Conservation (phyloP, 768 basidiomycete species). For the Suillus subluteus region DNA sequence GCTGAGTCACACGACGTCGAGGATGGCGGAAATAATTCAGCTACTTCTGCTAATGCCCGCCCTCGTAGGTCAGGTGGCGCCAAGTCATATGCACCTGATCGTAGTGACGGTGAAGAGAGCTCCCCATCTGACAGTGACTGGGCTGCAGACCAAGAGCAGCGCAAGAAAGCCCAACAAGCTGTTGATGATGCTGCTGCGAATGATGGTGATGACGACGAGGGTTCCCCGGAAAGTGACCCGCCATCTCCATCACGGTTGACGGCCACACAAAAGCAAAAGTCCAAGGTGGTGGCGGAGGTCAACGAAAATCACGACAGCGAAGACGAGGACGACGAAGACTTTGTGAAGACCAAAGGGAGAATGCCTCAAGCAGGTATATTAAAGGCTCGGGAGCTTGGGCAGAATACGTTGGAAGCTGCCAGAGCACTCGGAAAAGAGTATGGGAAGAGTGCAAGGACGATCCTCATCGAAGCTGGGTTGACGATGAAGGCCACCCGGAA, state of each 20-base stretch:
- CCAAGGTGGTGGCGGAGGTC: background rate
- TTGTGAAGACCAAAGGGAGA: conserved; percentile 3
- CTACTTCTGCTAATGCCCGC: background rate
- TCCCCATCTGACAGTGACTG: conserved; percentile 1
- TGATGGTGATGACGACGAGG: background rate
- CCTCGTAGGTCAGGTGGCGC: background rate
- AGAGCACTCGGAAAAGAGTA: background rate
- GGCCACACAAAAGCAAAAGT: conserved; percentile 4
- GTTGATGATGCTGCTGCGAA: background rate
- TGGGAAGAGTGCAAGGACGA: conserved; percentile 4
- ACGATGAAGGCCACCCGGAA: background rate
- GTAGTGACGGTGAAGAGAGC: background rate
- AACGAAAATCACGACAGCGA: background rate
- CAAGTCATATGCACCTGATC: background rate
- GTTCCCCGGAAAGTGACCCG: background rate
- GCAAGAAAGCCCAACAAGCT: background rate
- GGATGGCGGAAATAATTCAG: background rate
- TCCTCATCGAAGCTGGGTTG: conserved; percentile 6
- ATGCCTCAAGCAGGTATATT: background rate
- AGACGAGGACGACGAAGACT: background rate
- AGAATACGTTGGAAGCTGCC: background rate
- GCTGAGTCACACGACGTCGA: background rate
- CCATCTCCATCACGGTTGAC: background rate
- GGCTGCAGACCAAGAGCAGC: background rate
- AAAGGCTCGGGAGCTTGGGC: background rate